A percentile compares a stretch with the other conserved stretches of the same genome.
phyloP scores from a whole-genome alignment of 2,329 filamentous ascomycete species.

The Eutypa lata region DNA sequence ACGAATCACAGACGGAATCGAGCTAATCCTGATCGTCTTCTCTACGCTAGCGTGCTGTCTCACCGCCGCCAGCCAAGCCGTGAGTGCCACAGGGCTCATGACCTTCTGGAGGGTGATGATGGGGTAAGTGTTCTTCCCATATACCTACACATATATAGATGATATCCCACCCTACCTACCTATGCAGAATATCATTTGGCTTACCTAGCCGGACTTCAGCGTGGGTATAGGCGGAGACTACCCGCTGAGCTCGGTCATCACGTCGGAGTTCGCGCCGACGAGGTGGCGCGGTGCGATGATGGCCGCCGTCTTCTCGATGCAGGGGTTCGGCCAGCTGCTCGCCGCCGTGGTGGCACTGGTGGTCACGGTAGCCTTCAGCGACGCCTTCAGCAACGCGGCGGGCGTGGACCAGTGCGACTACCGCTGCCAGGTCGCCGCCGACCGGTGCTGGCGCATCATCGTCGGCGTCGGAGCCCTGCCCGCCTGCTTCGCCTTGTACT shows the following conservation, averaged over 20 bases:
- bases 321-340: conserved; percentile 74
- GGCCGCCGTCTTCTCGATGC: conserved; percentile 80
- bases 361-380: conserved; percentile 62
- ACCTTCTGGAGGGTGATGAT: conserved; percentile 77
- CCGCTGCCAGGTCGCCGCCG: conserved; percentile 66
- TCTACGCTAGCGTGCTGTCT: conserved; percentile 67
- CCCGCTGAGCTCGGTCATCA: conserved; percentile 76
- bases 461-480: conserved; percentile 77
- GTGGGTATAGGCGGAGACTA: conserved; percentile 81
- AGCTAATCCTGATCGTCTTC: conserved; percentile 69
- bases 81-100: conserved; percentile 58
- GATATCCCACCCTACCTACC: too few species aligned
- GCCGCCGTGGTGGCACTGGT: conserved; percentile 70
- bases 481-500: conserved; percentile 77
- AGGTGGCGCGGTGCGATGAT: conserved; percentile 82
- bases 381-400: conserved; percentile 41
- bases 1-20: conserved; percentile 56
- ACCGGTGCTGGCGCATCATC: conserved; percentile 79
- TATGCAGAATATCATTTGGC: too few species aligned
- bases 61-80: conserved; percentile 56
- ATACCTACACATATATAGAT: too few species aligned
- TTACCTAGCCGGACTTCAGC: conserved; percentile 33
- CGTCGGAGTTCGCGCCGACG: conserved; percentile 80
- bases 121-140: conserved; percentile 35
- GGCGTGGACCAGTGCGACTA: conserved; percentile 50